A percentile compares a stretch with the other conserved stretches of the same genome.
Evolutionary conservation across 2,329 filamentous ascomycete species (phyloP).

Genomic region (Xylaria sp.): DNA sequence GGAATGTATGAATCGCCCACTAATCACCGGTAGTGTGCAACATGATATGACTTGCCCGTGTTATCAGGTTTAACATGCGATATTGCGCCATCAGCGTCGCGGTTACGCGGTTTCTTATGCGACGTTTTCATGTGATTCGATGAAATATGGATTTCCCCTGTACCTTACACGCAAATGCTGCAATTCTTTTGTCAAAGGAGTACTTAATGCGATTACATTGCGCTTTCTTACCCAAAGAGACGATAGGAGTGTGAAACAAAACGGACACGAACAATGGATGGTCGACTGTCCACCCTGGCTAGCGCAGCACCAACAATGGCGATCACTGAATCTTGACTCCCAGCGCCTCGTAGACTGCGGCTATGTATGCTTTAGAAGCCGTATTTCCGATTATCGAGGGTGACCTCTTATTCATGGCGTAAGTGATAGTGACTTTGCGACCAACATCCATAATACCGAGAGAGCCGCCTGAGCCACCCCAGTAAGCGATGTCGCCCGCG

Average conservation of each 20-base stretch:
- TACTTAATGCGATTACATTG: no score
- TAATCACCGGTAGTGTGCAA: not conserved
- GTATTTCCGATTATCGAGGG: constrained; percentile 25
- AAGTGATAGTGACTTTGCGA: constrained; percentile 32
- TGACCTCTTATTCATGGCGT: constrained; percentile 34
- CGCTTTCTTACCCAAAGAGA: no score
- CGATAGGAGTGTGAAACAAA: no score
- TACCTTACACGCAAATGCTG: no score
- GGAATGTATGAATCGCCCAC: not conserved
- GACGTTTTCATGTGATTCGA: no score
- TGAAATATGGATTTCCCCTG: no score
- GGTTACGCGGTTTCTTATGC: no score
- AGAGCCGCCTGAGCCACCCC: constrained; percentile 36
- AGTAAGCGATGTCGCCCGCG: constrained; percentile 39
- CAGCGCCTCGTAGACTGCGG: constrained; percentile 32
- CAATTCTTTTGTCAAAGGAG: no score
- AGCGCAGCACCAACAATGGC: not conserved
- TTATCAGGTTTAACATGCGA: not conserved
- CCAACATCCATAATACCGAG: constrained; percentile 34
- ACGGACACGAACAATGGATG: no score
- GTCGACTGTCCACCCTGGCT: not conserved
- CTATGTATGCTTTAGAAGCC: constrained; percentile 29
- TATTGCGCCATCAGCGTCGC: not conserved
- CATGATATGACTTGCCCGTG: not conserved
- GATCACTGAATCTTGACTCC: constrained; percentile 23